phyloP scores from a whole-genome alignment of 768 basidiomycete species.

The Amylocystis lapponica region DNA sequence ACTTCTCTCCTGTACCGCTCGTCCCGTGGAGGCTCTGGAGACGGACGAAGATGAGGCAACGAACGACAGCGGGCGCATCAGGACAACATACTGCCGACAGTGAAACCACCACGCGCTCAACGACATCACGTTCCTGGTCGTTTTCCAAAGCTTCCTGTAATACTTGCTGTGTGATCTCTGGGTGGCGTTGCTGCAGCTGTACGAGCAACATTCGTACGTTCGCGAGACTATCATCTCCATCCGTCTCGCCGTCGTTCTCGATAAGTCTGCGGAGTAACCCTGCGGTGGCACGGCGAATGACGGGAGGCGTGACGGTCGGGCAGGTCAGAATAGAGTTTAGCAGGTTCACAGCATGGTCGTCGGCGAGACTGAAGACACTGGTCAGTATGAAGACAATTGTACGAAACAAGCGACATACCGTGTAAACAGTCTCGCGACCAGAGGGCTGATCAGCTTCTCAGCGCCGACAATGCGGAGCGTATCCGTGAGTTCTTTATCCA shows the following conservation, averaged over 20 bases:
- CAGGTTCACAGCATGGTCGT: slow-evolving; percentile 21
- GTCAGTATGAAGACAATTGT: neutral
- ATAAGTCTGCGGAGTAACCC: slow-evolving; percentile 12
- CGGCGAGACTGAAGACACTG: slow-evolving; percentile 24
- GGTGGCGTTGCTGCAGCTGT: slow-evolving; percentile 61
- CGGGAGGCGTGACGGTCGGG: slow-evolving; percentile 12
- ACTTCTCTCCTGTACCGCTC: neutral
- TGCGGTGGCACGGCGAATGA: slow-evolving; percentile 15
- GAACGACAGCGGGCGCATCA: neutral
- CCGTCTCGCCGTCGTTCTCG: neutral
- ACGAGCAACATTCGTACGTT: slow-evolving; percentile 37
- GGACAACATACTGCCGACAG: slow-evolving; percentile 44
- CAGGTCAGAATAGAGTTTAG: slow-evolving; percentile 28
- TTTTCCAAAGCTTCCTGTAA: slow-evolving; percentile 33
- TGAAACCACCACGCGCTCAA: slow-evolving; percentile 54
- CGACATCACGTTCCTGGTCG: slow-evolving; percentile 29
- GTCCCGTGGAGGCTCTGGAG: neutral
- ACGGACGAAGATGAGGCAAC: neutral
- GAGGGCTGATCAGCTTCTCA: slow-evolving; percentile 50
- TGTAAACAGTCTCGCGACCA: slow-evolving; percentile 37
- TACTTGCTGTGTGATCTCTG: slow-evolving; percentile 38
- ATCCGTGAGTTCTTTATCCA: slow-evolving; percentile 43
- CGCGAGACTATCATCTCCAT: neutral
- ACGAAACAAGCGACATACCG: slow-evolving; percentile 28
- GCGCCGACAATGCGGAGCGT: slow-evolving; percentile 43